Evolutionary conservation across 352 stramenopile genomes (phyloP), one percentile per base, ranked within the genome.

Genomic region (Phytophthora crassamura): DNA sequence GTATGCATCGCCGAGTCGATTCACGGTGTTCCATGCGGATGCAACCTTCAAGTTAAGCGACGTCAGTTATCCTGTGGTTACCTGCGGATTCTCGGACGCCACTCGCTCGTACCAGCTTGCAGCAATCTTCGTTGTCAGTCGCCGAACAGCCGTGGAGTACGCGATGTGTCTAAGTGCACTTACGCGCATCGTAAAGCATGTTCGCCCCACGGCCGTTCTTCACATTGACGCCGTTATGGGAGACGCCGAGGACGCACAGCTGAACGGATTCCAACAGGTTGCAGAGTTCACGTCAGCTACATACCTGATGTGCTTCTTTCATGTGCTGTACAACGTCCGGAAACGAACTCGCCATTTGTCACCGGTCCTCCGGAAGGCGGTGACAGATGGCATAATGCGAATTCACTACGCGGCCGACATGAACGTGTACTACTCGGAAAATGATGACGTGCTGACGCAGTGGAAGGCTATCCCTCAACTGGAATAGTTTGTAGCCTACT

Each of bases 21-120:
- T 36, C n/a, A 55, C 55, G 4, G n/a, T 55, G 14, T 64, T 64
- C 14, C 55, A 55, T 36, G 55, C 43, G 30, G 55, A 64, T 47
- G 41, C 55, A 16, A 64, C 43, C 10, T 55, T 64, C 15, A 64
- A 64, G 20, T 34, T 63, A 8, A 68, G 50, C 7, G 59, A 61
- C 12, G 15, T 57, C 0, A 34, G 34, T 1, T 60, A 60, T 39
- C 59, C 48, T 20, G 28, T 52, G 3, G 60, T 60, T 39, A 55
- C 48, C 2, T 67, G 59, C 39, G 38, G 40, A 11, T 67, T 61
- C 15, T 62, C 59, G 7, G 35, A 68, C 38, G 35, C 41, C 3
- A 25, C 34, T 25, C 25, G 47, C 10, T 22, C 45, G 32, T 53
- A 54, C 28, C 47, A 66, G 32, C 32, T 59, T 16, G 59, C 33